These are phyloP conservation scores for Clonostachys rosea DNA, from an alignment of 2,329 filamentous ascomycete species.

Conservation along the genomic window DNA sequence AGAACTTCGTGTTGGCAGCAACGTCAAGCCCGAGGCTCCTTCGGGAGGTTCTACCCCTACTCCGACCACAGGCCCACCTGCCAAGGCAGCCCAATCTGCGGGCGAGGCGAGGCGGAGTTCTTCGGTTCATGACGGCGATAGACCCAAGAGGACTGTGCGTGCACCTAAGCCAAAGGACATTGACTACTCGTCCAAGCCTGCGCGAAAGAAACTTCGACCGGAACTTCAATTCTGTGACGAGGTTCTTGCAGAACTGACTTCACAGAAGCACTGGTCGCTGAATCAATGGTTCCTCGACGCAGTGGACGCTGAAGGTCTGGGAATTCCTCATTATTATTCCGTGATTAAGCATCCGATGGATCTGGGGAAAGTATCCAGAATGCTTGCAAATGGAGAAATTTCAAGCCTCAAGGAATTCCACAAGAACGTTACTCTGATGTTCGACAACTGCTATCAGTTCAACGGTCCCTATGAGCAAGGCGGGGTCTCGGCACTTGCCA, in stretches of 20 bases:
- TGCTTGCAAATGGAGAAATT: constrained; percentile 76
- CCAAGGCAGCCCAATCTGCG: constrained; percentile 7
- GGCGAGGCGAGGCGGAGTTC: constrained; percentile 66
- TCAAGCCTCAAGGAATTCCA: constrained; percentile 81
- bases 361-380: constrained; percentile 72
- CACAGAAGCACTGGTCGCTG: constrained; percentile 62
- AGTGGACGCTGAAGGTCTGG: constrained; percentile 89
- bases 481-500: constrained; percentile 71
- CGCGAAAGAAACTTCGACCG: constrained; percentile 83
- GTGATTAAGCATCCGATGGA: constrained; percentile 98
- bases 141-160: constrained; percentile 91
- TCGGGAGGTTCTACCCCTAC: constrained; percentile 1
- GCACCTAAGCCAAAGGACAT: constrained; percentile 87
- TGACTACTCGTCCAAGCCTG: constrained; percentile 71
- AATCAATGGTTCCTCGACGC: constrained; percentile 76
- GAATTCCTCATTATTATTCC: constrained; percentile 89
- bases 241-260: constrained; percentile 72
- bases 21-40: constrained; percentile 6
- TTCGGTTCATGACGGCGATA: constrained; percentile 66
- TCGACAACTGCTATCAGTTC: constrained; percentile 89
- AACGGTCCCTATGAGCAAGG: constrained; percentile 56
- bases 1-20: constrained; percentile 18
- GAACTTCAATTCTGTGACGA: constrained; percentile 89
- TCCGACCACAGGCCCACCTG: constrained; percentile 9
- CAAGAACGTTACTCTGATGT: constrained; percentile 74